A percentile compares a stretch with the other conserved stretches of the same genome.
Conservation (phyloP, 2,329 filamentous ascomycete genomes). For the Alternaria brassicae region DNA sequence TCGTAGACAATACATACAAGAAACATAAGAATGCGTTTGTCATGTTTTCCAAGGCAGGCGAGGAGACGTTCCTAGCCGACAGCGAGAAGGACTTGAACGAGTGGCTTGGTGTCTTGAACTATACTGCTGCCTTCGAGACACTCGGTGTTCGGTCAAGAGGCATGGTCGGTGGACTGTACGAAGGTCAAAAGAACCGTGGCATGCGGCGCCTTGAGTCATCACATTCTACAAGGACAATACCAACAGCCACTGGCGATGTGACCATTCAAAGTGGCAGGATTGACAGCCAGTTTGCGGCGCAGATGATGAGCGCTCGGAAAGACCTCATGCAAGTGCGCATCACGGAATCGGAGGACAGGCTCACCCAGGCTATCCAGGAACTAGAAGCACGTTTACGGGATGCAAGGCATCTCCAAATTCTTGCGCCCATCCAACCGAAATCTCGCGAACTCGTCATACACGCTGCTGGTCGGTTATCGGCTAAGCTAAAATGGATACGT, state of each 20-base stretch:
- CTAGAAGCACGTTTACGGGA: conserved; percentile 86
- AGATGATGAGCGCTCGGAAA: conserved; percentile 81
- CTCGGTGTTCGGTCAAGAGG: conserved; percentile 90
- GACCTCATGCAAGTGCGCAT: conserved; percentile 87
- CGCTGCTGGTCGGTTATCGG: conserved; percentile 82
- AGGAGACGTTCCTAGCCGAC: conserved; percentile 91
- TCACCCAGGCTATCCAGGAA: conserved; percentile 74
- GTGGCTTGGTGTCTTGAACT: conserved; percentile 95
- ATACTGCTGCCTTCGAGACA: conserved; percentile 91
- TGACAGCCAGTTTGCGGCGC: conserved; percentile 81
- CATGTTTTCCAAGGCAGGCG: conserved; percentile 80
- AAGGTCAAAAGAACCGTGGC: conserved; percentile 77
- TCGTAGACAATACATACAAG: conserved; percentile 85
- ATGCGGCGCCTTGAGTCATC: conserved; percentile 72
- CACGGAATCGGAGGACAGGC: conserved; percentile 78
- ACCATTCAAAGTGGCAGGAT: conserved; percentile 75
- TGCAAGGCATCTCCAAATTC: conserved; percentile 84
- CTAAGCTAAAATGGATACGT: conserved; percentile 91
- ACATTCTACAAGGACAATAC: conserved; percentile 64
- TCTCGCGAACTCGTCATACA: conserved; percentile 86
- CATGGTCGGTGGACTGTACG: conserved; percentile 82
- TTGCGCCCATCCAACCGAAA: conserved; percentile 90
- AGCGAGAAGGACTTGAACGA: conserved; percentile 93
- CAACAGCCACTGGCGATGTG: conserved; percentile 76
- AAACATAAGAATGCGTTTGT: conserved; percentile 96